Base-by-base conservation (phyloP, 2,329 filamentous ascomycete species). In the Colletotrichum sp. region DNA sequence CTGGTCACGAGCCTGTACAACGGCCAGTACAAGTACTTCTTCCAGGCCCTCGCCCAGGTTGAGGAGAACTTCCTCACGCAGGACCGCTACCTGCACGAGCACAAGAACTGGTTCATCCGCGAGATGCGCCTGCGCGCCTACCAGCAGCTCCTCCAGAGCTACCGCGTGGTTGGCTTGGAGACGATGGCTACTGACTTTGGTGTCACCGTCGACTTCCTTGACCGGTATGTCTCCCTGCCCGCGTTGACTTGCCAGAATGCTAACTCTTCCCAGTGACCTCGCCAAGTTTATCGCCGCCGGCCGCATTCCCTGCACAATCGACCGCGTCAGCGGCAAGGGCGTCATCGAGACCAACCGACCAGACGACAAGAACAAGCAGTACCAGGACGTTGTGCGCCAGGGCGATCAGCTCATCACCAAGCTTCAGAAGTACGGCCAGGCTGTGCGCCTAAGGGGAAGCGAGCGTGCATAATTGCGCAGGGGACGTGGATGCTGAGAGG, bases 351-450 rank as follows among this genome's bases (percentile, higher is more conserved):
- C 97, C 61, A 98, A 98, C 88, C 92, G 97, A 71, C 96, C 96
- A 11, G 97, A 99, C 84, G 96, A 98, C 88, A 99, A 99, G 93
- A 99, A 99, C 90, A 98, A 98, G 91, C 97, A 99, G 88, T 99
- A 99, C 87, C 95, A 96, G 81, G 97, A 99, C 81, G 96, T 99
- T 49, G 96, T 99, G 77, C 97, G 97, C 88, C 97, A 99, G 85
- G 97, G 97, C 36, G 97, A 99, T 86, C 95, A 98, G 86, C 90
- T 99, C 78, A 99, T 99, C 84, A 99, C 97, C 75, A 99, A 99
- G 90, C 89, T 99, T 80, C 97, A 99, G 88, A 99, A 99, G 90
- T 99, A 99, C 85, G 97, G 97, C 61, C 97, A 99, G 87, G 95
- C 97, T 4, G 97, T 99, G 79, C 92, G 97, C 83, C 89, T 99